A percentile compares a stretch with the other conserved stretches of the same genome.
phyloP scores from a whole-genome alignment of 768 basidiomycete species.

The Podaxis sp. region DNA sequence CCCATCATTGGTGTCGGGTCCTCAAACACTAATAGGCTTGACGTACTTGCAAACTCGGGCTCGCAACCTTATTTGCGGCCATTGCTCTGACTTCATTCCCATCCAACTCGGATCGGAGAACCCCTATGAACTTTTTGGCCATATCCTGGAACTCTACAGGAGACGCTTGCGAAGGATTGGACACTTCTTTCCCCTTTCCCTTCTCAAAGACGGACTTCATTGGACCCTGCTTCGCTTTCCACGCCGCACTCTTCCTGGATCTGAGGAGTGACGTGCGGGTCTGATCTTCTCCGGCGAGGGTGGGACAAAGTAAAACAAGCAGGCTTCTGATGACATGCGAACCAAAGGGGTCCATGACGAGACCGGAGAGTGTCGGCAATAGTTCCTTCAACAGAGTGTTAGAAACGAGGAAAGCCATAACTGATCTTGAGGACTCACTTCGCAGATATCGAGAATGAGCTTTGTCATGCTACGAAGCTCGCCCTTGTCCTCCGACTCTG shows the following conservation, averaged over 20 bases:
- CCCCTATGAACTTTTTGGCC: conserved; percentile 46
- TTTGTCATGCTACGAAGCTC: conserved; percentile 65
- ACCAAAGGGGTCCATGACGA: conserved; percentile 84
- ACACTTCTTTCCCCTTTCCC: conserved; percentile 36
- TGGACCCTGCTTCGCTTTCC: conserved; percentile 77
- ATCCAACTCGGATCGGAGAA: conserved; percentile 49
- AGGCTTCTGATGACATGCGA: conserved; percentile 88
- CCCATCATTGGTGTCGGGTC: background rate
- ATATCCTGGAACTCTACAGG: conserved; percentile 51
- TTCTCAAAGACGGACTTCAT: conserved; percentile 77
- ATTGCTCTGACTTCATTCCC: conserved; percentile 77
- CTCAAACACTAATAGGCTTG: conserved; percentile 2
- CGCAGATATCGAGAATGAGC: conserved; percentile 59
- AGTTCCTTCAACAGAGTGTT: conserved; percentile 55
- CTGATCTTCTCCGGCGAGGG: conserved; percentile 35
- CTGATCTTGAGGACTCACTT: conserved; percentile 40
- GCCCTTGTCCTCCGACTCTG: conserved; percentile 53
- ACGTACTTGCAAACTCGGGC: conserved; percentile 70
- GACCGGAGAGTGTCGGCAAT: conserved; percentile 52
- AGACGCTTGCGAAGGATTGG: conserved; percentile 19
- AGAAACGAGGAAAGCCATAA: conserved; percentile 1
- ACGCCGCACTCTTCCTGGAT: conserved; percentile 83
- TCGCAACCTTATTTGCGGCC: conserved; percentile 73
- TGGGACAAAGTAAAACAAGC: conserved; percentile 73
- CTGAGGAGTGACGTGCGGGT: conserved; percentile 46